A percentile compares a stretch with the other conserved stretches of the same genome.
Conservation (phyloP, 2,329 filamentous ascomycete species). For the Ophiostoma ips region DNA sequence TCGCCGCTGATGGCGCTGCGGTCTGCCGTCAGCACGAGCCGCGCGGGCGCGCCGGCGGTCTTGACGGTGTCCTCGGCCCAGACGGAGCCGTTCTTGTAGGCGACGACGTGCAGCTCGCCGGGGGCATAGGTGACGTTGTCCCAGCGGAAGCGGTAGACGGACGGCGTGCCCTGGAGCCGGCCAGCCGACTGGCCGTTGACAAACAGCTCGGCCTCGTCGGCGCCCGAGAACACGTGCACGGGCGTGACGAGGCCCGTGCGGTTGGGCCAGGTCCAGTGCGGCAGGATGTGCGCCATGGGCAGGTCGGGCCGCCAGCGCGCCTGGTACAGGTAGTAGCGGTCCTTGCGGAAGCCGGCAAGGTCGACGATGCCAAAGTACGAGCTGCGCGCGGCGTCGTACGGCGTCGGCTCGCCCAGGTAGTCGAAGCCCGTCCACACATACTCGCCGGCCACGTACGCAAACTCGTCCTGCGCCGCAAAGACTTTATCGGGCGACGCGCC, state of each 20-base stretch:
- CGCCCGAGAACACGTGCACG: slow-evolving; percentile 38
- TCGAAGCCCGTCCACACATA: slow-evolving; percentile 21
- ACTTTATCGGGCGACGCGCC: slow-evolving; percentile 39
- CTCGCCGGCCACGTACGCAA: slow-evolving; percentile 37
- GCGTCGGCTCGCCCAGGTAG: slow-evolving; percentile 20
- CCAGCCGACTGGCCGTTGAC: slow-evolving; percentile 35
- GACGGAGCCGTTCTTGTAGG: slow-evolving; percentile 31
- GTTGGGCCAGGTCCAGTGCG: slow-evolving; percentile 42
- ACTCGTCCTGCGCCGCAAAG: slow-evolving; percentile 32
- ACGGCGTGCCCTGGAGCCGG: slow-evolving; percentile 18
- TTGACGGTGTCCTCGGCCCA: slow-evolving; percentile 30
- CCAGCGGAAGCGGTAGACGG: slow-evolving; percentile 38
- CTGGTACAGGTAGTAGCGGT: slow-evolving; percentile 41
- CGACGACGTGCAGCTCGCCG: slow-evolving; percentile 32
- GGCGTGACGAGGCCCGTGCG: slow-evolving; percentile 32
- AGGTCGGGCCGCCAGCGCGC: slow-evolving; percentile 36
- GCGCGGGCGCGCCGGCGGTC: slow-evolving; percentile 28
- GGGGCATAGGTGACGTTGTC: slow-evolving; percentile 34
- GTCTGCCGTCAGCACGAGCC: slow-evolving; percentile 25
- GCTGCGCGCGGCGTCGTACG: slow-evolving; percentile 30
- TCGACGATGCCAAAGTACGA: slow-evolving; percentile 45
- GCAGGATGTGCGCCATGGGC: slow-evolving; percentile 36
- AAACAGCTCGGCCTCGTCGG: slow-evolving; percentile 40
- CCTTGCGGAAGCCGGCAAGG: slow-evolving; percentile 42
- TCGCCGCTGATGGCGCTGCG: slow-evolving; percentile 25